phyloP scores from a whole-genome alignment of 139 green algal species.

The Coelastrella sp. region DNA sequence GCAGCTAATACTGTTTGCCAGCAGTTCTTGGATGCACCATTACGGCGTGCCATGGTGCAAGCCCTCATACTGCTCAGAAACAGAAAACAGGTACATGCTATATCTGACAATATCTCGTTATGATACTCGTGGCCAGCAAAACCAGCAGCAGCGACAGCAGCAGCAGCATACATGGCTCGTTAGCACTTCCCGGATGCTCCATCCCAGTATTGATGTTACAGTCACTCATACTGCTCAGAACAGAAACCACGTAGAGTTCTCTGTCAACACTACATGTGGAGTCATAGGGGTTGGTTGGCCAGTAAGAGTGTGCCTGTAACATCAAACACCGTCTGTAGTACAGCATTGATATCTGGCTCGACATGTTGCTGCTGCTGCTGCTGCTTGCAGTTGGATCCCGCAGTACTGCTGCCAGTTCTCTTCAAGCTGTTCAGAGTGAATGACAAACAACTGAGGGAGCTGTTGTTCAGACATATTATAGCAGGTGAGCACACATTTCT shows the following conservation, averaged over 20 bases:
- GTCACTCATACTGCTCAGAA: constrained; percentile 23
- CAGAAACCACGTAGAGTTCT: not conserved
- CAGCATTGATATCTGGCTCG: not conserved
- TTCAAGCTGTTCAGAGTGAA: constrained; percentile 93
- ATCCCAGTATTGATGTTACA: too few species aligned
- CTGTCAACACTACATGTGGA: not conserved
- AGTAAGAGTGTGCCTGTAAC: too few species aligned
- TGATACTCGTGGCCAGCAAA: too few species aligned
- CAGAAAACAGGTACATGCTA: too few species aligned
- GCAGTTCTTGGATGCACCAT: constrained; percentile 73
- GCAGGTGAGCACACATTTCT: constrained; percentile 56
- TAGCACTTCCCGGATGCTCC: too few species aligned
- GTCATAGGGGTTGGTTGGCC: too few species aligned
- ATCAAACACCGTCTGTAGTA: not conserved
- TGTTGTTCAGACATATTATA: constrained; percentile 96
- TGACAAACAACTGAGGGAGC: constrained; percentile 91
- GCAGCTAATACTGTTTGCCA: not conserved
- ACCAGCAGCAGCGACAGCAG: not conserved
- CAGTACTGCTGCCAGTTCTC: constrained; percentile 91
- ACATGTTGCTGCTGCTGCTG: constrained; percentile 2
- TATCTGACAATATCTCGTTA: too few species aligned
- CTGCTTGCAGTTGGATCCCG: constrained; percentile 67
- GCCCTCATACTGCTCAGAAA: constrained; percentile 17
- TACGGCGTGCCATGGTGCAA: constrained; percentile 52
- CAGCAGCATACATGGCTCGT: not conserved